Base-by-base conservation (phyloP, 257 asterid genomes). In the Nicotiana tomentosiformis region DNA sequence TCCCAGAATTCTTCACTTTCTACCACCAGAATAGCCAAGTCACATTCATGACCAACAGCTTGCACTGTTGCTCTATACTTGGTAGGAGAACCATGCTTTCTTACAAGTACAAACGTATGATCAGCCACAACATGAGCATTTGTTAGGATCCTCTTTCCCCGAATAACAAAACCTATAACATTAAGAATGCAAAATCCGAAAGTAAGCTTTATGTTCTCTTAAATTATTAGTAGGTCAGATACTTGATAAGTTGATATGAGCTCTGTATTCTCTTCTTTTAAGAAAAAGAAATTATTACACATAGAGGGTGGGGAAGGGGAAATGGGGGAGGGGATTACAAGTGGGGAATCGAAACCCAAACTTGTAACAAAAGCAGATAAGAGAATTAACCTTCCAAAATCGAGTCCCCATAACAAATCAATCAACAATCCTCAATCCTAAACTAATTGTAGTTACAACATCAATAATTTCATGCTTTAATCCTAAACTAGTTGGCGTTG, bases 51-150 rank as follows among this genome's bases (percentile, higher is more conserved):
- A 32, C 98, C 99, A 66, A 96, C 96, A 33, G 98, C 98, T 85
- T 93, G 89, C 81, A 94, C 95, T 80, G 90, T 88, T 33, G 99
- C 99, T 84, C 93, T 88, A 81, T 96, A 90, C 88, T 94, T 96
- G 35, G 90, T 91, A 20, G 99, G 98, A 68, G 98, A 96, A 15
- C 98, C 99, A 55, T 94, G 99, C 89, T 94, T 94, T 85, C 98
- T 90, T 57, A 94, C 97, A n/a, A 93, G 98, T 29, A 94, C 98
- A 90, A 96, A 96, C 17, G 98, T 93, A 85, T 96, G 91, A 91
- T 96, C 98, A 83, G 99, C 99, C 88, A 96, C 99, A 49, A 96
- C 99, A 81, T 96, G 99, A 43, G 99, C 99, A 90, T 96, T 96
- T 35, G 98, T 94, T 65, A 96, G 84, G 87, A 96, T 96, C 88